Conservation (phyloP, 768 basidiomycete genomes). For the Ramaria rubella region DNA sequence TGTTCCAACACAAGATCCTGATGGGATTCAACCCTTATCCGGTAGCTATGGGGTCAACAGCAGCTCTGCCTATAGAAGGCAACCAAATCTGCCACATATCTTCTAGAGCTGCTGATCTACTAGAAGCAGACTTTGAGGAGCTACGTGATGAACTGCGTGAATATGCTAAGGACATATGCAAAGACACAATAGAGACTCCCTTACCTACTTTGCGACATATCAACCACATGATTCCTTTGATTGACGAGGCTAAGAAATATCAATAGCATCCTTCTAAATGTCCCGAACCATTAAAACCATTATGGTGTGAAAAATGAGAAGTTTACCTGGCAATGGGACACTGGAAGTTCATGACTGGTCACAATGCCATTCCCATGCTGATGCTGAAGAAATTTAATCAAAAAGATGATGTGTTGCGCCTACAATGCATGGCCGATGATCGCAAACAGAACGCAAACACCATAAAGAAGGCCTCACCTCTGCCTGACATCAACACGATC, state of each 20-base stretch:
- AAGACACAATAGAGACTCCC: slow-evolving; percentile 14
- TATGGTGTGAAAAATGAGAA: slow-evolving; percentile 26
- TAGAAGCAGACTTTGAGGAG: slow-evolving; percentile 11
- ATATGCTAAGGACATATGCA: slow-evolving; percentile 15
- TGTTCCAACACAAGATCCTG: slow-evolving; percentile 6
- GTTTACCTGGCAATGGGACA: slow-evolving; percentile 25
- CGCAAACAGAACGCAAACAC: slow-evolving; percentile 29
- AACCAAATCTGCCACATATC: slow-evolving; percentile 9
- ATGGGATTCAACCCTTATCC: neutral
- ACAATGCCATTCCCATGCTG: slow-evolving; percentile 29
- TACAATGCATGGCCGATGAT: slow-evolving; percentile 22
- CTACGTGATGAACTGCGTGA: slow-evolving; percentile 16
- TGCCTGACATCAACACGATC: slow-evolving; percentile 25
- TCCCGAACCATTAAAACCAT: slow-evolving; percentile 23
- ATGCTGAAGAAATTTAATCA: slow-evolving; percentile 24
- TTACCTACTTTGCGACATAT: slow-evolving; percentile 26
- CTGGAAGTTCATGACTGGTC: slow-evolving; percentile 24
- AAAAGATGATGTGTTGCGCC: slow-evolving; percentile 12
- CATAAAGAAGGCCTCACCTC: slow-evolving; percentile 19
- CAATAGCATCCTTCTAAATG: slow-evolving; percentile 32
- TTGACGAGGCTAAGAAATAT: slow-evolving; percentile 27
- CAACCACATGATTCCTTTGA: slow-evolving; percentile 32
- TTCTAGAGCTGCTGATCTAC: slow-evolving; percentile 15
- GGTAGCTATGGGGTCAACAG: neutral
- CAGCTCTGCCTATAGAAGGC: slow-evolving; percentile 11